Evolutionary conservation across 1,139 yeast genomes (phyloP).

Genomic region (Yamadazyma diospyri): DNA sequence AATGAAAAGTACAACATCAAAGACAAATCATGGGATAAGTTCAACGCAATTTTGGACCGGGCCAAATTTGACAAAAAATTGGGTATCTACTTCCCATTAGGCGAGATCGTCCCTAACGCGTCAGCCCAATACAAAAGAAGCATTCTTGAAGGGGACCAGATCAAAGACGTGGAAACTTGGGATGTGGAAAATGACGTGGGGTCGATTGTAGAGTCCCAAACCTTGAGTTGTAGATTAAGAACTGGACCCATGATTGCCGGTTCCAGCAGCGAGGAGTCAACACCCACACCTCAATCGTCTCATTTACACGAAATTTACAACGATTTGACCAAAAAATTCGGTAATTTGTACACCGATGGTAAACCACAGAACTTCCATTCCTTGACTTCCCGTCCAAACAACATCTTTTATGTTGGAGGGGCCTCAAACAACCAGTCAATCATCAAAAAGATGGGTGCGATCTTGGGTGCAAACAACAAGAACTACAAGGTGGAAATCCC

Average conservation of each 20-base stretch:
- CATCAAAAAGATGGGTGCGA: conserved; percentile 63
- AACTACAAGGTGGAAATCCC: conserved; percentile 73
- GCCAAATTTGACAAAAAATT: conserved; percentile 41
- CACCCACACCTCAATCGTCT: conserved; percentile 15
- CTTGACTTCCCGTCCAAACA: conserved; percentile 57
- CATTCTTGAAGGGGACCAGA: conserved; percentile 22
- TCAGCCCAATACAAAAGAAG: conserved; percentile 55
- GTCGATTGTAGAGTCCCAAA: conserved; percentile 83
- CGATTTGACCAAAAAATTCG: conserved; percentile 29
- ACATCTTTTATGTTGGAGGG: conserved; percentile 84
- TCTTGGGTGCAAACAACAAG: conserved; percentile 62
- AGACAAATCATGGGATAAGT: conserved; percentile 57
- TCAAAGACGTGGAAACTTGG: conserved; percentile 27
- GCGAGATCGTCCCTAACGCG: conserved; percentile 86
- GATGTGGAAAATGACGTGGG: conserved; percentile 61
- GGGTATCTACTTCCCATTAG: conserved; percentile 83
- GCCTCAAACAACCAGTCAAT: conserved; percentile 72
- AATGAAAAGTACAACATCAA: conserved; percentile 41
- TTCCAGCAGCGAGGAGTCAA: conserved; percentile 13
- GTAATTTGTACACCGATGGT: conserved; percentile 49
- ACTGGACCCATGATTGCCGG: conserved; percentile 63
- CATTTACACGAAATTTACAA: conserved; percentile 21
- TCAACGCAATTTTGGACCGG: conserved; percentile 52
- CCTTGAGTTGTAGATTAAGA: conserved; percentile 77
- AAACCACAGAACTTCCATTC: conserved; percentile 40